These are phyloP conservation scores for Breviolum minutum DNA, from an alignment of 73 alveolate genomes.

Conservation along the genomic window DNA sequence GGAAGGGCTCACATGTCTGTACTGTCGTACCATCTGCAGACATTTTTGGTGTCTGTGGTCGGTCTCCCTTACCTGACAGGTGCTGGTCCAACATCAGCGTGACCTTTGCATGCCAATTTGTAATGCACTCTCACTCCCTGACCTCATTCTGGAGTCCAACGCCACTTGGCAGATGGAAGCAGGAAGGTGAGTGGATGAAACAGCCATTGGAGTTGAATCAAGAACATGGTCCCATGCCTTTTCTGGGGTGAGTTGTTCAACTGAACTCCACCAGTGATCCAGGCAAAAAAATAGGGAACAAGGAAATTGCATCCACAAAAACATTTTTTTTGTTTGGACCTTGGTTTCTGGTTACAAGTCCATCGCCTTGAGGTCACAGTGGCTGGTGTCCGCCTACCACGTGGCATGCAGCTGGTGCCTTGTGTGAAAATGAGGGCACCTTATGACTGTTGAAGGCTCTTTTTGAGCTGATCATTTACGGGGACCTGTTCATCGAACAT, in stretches of 20 bases:
- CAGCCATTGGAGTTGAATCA: no score
- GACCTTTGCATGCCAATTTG: constrained; percentile 44
- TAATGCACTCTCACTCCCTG: constrained; percentile 16
- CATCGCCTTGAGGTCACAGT: constrained; percentile 2
- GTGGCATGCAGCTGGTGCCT: constrained; percentile 49
- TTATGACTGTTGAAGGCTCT: no score
- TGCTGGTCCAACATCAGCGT: constrained; percentile 33
- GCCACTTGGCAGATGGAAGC: not conserved
- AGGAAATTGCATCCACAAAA: no score
- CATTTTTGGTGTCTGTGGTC: no score
- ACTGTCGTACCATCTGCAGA: not conserved
- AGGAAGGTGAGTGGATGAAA: not conserved
- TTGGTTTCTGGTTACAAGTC: not conserved
- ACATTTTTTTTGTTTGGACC: no score
- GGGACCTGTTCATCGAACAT: no score
- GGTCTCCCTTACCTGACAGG: not conserved
- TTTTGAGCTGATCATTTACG: no score
- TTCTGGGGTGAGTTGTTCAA: no score
- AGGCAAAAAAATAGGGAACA: no score
- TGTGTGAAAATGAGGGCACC: not conserved
- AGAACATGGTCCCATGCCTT: no score
- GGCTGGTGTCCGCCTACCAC: constrained; percentile 40
- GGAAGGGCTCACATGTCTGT: not conserved
- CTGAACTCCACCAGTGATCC: no score
- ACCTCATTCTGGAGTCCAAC: constrained; percentile 8